These are phyloP conservation scores for Neoascochyta sp. DNA, from an alignment of 2,329 filamentous ascomycete genomes.

Conservation along the genomic window DNA sequence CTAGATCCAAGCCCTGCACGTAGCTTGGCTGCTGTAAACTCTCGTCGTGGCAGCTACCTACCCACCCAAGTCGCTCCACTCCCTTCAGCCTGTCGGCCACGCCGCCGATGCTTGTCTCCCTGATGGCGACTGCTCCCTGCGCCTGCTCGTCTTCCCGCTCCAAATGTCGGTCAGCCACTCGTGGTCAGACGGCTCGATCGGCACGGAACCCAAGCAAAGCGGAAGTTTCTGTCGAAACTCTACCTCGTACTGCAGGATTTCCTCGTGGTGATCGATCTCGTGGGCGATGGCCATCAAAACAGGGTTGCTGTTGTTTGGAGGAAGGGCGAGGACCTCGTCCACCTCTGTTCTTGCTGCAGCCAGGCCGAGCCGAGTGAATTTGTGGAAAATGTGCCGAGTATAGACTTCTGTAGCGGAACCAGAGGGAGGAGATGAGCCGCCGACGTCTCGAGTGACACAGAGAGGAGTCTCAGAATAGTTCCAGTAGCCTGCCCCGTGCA, in stretches of 20 bases:
- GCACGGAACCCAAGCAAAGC: conserved; percentile 21
- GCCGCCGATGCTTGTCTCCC: conserved; percentile 2
- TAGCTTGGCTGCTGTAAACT: no score
- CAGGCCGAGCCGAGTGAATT: conserved; percentile 8
- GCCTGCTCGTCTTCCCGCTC: conserved; percentile 18
- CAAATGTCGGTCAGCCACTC: conserved; percentile 21
- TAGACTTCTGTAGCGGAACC: conserved; percentile 17
- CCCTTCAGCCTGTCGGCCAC: conserved; percentile 9
- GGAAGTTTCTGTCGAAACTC: conserved; percentile 21
- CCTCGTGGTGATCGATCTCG: conserved; percentile 18
- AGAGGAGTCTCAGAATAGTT: conserved; percentile 23
- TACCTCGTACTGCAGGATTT: conserved; percentile 21
- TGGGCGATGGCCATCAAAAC: conserved; percentile 15
- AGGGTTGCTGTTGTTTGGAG: conserved; percentile 5
- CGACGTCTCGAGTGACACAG: conserved; percentile 18
- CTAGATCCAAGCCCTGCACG: no score
- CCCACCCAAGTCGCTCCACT: conserved; percentile 6
- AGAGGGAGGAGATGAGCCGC: conserved; percentile 16
- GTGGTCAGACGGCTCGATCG: conserved; percentile 15
- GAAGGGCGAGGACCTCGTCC: conserved; percentile 4
- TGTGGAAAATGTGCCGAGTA: conserved; percentile 21
- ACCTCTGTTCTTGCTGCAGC: conserved; percentile 8
- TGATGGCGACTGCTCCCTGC: conserved; percentile 15
- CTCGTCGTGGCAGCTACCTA: conserved; percentile 2
- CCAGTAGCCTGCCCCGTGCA: conserved; percentile 20